phyloP scores from a whole-genome alignment of 495 filamentous ascomycete species.

The Penicillium fimorum region DNA sequence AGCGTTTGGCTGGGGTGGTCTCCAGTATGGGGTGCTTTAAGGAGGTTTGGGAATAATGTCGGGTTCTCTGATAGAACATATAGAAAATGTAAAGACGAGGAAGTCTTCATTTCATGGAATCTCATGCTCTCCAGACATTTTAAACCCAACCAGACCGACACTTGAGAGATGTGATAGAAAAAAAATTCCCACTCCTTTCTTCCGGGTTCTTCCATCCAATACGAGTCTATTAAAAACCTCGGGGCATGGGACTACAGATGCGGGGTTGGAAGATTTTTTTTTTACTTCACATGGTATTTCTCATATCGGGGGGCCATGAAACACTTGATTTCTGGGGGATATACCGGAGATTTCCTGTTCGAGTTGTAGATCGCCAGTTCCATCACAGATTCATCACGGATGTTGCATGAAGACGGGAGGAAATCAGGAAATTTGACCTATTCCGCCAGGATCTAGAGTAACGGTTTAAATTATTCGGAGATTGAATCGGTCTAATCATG shows the following conservation, averaged over 20 bases:
- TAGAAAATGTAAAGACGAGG: neutral
- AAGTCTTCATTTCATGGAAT: neutral
- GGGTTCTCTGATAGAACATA: neutral
- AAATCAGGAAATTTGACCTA: neutral
- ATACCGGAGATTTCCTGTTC: neutral
- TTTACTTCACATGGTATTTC: constrained; percentile 2
- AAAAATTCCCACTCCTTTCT: neutral
- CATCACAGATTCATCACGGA: neutral
- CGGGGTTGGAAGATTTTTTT: constrained; percentile 17
- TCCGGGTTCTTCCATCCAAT: constrained; percentile 30
- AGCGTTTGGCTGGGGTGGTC: neutral
- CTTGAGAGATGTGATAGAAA: neutral
- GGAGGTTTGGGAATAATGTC: neutral
- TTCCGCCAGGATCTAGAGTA: constrained; percentile 1
- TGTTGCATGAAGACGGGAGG: constrained; percentile 1
- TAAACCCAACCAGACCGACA: constrained; percentile 25
- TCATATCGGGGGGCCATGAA: neutral
- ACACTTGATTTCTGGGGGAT: neutral
- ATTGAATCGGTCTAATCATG: neutral
- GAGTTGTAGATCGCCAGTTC: constrained; percentile 5
- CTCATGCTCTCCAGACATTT: constrained; percentile 16
- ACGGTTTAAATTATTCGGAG: neutral
- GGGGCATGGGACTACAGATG: constrained; percentile 13
- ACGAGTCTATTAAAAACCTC: constrained; percentile 19
- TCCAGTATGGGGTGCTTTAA: neutral